These are phyloP conservation scores for Exophiala bonariae DNA, from an alignment of 2,329 filamentous ascomycete genomes.

Conservation along the genomic window DNA sequence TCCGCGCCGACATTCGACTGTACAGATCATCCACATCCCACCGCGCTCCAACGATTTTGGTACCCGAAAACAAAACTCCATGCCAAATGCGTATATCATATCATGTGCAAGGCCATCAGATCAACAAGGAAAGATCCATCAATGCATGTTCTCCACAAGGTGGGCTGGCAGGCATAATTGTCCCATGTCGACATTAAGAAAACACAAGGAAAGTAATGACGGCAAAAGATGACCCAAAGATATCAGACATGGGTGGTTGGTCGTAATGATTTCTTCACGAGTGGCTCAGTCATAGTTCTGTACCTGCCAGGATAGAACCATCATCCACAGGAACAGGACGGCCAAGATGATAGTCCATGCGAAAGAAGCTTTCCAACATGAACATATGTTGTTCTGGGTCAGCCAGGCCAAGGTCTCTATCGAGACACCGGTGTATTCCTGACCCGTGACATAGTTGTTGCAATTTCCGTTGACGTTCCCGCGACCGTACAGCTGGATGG, in stretches of 20 bases:
- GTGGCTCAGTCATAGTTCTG: slow-evolving; percentile 43
- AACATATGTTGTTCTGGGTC: slow-evolving; percentile 63
- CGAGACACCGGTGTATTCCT: slow-evolving; percentile 47
- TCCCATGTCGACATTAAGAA: too few relatives aligned
- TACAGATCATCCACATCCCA: not conserved
- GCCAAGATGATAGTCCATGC: slow-evolving; percentile 64
- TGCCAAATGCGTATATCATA: slow-evolving; percentile 12
- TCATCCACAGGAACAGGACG: slow-evolving; percentile 67
- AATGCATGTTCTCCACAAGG: not conserved
- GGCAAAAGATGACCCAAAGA: too few relatives aligned
- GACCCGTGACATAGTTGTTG: slow-evolving; percentile 55
- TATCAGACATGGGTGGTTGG: too few relatives aligned
- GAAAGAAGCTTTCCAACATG: slow-evolving; percentile 64
- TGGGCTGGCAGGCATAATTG: not conserved
- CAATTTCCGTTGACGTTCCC: slow-evolving; percentile 61
- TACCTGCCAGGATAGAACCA: slow-evolving; percentile 61
- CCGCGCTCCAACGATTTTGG: not conserved
- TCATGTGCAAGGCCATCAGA: not conserved
- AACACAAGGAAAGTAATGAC: too few relatives aligned
- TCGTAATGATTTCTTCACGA: too few relatives aligned
- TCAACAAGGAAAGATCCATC: not conserved
- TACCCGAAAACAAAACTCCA: slow-evolving; percentile 2
- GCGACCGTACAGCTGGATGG: slow-evolving; percentile 60
- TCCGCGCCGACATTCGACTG: too few relatives aligned
- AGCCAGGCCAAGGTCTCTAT: slow-evolving; percentile 61